These are phyloP conservation scores for Glutinoglossum americanum DNA, from an alignment of 495 filamentous ascomycete genomes.

Conservation along the genomic window DNA sequence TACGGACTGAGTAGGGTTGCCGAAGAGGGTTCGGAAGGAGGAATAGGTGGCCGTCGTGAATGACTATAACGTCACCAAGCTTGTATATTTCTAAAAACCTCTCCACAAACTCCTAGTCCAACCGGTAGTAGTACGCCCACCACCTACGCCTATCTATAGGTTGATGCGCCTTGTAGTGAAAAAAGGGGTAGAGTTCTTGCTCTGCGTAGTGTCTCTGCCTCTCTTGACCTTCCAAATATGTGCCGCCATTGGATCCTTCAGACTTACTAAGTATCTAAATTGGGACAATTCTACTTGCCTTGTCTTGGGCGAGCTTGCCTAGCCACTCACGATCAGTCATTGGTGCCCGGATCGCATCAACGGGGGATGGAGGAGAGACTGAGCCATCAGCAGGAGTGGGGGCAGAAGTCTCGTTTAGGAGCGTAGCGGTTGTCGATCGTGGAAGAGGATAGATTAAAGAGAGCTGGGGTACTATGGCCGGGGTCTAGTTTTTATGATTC, in stretches of 20 bases:
- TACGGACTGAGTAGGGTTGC: conserved; percentile 25
- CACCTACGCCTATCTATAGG: conserved; percentile 66
- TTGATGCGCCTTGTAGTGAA: conserved; percentile 85
- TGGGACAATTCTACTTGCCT: conserved; percentile 48
- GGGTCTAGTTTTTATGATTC: conserved; percentile 38
- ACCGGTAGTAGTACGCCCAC: conserved; percentile 73
- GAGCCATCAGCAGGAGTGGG: conserved; percentile 48
- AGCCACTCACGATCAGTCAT: conserved; percentile 42
- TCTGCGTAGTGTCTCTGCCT: conserved; percentile 79
- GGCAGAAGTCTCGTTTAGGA: conserved; percentile 40
- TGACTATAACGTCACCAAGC: conserved; percentile 71
- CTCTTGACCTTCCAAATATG: conserved; percentile 51
- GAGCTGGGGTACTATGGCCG: conserved; percentile 64
- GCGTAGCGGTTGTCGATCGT: conserved; percentile 23
- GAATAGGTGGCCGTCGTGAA: conserved; percentile 83
- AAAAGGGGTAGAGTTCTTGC: conserved; percentile 67
- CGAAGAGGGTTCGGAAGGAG: conserved; percentile 68
- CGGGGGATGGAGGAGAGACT: conserved; percentile 27
- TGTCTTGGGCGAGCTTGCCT: conserved; percentile 44
- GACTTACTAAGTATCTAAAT: conserved; percentile 73
- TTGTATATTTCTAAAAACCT: conserved; percentile 67
- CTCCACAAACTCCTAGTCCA: conserved; percentile 77
- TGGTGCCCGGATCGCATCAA: conserved; percentile 42
- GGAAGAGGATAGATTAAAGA: conserved; percentile 68
- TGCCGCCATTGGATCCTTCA: conserved; percentile 32